Evolutionary conservation across 768 basidiomycete species (phyloP).

Genomic region (Neoboletus brunneissimus): DNA sequence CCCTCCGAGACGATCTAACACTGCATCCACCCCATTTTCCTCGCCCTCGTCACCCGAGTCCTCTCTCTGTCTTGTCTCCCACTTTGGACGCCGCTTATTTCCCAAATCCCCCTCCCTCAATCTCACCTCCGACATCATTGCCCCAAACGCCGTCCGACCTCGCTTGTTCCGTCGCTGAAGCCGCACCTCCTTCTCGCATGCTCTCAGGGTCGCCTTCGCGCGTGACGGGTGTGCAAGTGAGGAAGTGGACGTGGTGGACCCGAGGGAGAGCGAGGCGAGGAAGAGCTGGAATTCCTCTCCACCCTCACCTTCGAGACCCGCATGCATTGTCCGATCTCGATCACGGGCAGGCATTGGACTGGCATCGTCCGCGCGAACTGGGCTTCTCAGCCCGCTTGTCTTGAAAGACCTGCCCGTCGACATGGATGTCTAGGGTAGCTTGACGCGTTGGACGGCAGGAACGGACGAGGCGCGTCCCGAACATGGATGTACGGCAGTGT

Average conservation of each 20-base stretch:
- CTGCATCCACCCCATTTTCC: no score
- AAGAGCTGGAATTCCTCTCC: slow-evolving; percentile 16
- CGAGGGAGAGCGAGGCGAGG: slow-evolving; percentile 29
- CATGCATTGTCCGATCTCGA: no score
- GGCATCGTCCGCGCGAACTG: slow-evolving; percentile 11
- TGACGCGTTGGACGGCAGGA: slow-evolving; percentile 11
- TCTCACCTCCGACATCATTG: no score
- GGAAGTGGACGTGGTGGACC: not conserved
- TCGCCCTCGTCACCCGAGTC: slow-evolving; percentile 16
- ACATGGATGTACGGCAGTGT: slow-evolving; percentile 51
- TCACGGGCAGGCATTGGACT: not conserved
- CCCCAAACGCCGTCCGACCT: no score
- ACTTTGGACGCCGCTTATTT: slow-evolving; percentile 37
- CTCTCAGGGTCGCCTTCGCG: no score
- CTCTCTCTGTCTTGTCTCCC: slow-evolving; percentile 51
- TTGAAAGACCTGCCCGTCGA: slow-evolving; percentile 18
- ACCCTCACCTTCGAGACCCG: not conserved
- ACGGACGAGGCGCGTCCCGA: slow-evolving; percentile 14
- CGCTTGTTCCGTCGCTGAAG: no score
- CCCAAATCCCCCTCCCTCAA: slow-evolving; percentile 31
- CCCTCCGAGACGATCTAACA: no score
- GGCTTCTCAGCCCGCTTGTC: not conserved
- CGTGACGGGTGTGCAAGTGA: no score
- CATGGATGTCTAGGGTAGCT: slow-evolving; percentile 24
- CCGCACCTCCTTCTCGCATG: no score